Percentiles rank a stretch among this genome's conserved stretches.
These are phyloP conservation scores for Vitis hybrid DNA, from an alignment of 177 flowering plant genomes.

Conservation along the genomic window DNA sequence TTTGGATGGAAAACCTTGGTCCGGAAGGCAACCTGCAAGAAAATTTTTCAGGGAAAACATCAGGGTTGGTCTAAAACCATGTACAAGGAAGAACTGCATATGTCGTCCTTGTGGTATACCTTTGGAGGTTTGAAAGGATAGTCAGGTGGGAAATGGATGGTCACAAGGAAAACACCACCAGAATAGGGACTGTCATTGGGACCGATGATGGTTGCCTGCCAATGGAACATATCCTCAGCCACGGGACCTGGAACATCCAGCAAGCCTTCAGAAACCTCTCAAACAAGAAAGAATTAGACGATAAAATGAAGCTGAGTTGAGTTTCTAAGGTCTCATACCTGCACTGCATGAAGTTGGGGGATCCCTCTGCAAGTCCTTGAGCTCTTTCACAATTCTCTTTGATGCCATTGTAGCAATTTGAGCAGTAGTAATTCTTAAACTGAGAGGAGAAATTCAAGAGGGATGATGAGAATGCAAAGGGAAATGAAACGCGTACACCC, in stretches of 20 bases:
- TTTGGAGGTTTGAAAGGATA: constrained; percentile 48
- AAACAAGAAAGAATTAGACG: neutral
- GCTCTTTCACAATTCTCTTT: constrained; percentile 70
- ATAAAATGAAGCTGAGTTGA: neutral
- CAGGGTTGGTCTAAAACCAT: neutral
- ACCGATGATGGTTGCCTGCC: constrained; percentile 43
- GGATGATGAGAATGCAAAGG: neutral
- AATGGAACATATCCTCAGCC: constrained; percentile 42
- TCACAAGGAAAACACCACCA: constrained; percentile 38
- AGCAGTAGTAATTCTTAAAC: neutral
- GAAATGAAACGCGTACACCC: constrained; percentile 9
- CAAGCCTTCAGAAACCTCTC: neutral
- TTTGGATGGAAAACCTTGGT: constrained; percentile 45
- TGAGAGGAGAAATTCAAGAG: neutral
- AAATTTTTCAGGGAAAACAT: neutral
- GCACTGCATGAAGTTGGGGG: constrained; percentile 86
- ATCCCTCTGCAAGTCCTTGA: constrained; percentile 74
- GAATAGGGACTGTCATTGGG: constrained; percentile 40
- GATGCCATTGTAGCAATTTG: constrained; percentile 45
- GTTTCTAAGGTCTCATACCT: constrained; percentile 28
- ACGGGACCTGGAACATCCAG: constrained; percentile 27
- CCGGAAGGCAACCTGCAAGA: constrained; percentile 35
- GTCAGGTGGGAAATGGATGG: constrained; percentile 41
- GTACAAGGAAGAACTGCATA: neutral
- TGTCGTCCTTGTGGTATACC: constrained; percentile 9